Evolutionary conservation across 371 early-diverging fungal genomes (phyloP), one percentile per base, ranked within the genome.

Genomic region (Thermomucor indicae-seudaticae): DNA sequence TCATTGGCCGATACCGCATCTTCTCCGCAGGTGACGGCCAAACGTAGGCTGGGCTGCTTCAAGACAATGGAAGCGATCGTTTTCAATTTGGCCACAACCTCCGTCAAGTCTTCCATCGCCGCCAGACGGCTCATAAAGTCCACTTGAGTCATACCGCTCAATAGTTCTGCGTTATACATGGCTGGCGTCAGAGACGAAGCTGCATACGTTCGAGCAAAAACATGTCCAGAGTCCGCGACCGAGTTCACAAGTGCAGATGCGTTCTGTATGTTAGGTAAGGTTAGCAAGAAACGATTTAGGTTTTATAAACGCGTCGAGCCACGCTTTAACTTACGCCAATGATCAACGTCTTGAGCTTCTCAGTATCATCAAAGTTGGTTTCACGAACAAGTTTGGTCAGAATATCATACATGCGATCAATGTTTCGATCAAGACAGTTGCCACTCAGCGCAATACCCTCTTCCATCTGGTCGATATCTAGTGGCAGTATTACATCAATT

Each of bases 201-300:
- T 10, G 90, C 86, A 53, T 85, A 83, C 0, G 84, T 79, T 28
- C 83, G 75, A 1, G 96, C 97, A 66, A 83, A 93, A 1, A 74
- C 60, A 57, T 96, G 96, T 8, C 97, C 97, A 14, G 81, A 77
- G 20, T 85, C 79, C 6, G 90, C 91, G n/a, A 96, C 81, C 0
- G 86, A 81, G 62, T 90, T 91, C 29, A 82, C 86, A 61, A 88
- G 67, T 19, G 74, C 74, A 3, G 87, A 75, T 1, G 91, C 86
- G 58, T 78, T 83, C 75, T 80, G 43, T 19, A 47, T 10, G 25
- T 32, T 10, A 38, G 30, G 31, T 22, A 46, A 24, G 27, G 41
- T 30, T 39, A 38, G 50, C 16, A 23, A 17, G 27, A 34, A 47
- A 32, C 53, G 0, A n/a, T 47, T 23, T 35, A 20, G 16, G 2